These are phyloP conservation scores for Tolypocladium tundrense DNA, from an alignment of 2,329 filamentous ascomycete species.

Conservation along the genomic window DNA sequence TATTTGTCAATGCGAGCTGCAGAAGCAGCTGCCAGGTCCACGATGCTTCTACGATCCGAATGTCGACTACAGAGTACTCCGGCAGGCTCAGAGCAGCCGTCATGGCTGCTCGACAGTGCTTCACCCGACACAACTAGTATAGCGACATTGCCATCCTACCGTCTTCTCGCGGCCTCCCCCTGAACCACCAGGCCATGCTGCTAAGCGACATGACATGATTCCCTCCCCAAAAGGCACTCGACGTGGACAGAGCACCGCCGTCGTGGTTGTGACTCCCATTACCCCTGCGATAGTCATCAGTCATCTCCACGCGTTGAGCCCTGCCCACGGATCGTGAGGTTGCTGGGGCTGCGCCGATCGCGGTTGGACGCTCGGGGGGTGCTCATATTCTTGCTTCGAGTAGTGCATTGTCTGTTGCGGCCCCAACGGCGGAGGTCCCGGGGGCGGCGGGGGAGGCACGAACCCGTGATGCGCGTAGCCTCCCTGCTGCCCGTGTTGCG, in stretches of 20 bases:
- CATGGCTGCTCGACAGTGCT: too few species aligned
- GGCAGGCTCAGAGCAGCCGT: too few species aligned
- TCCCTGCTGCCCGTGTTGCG: slow-evolving; percentile 24
- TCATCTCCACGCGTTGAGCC: slow-evolving; percentile 42
- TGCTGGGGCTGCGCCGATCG: slow-evolving; percentile 26
- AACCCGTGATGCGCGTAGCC: slow-evolving; percentile 45
- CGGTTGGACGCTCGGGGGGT: slow-evolving; percentile 20
- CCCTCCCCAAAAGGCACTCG: not conserved
- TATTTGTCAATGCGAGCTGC: not conserved
- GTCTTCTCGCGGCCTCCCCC: not conserved
- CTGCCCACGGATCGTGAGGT: slow-evolving; percentile 40
- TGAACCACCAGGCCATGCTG: not conserved
- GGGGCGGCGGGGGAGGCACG: slow-evolving; percentile 53
- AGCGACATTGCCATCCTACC: not conserved
- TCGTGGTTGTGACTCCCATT: too few species aligned
- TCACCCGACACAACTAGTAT: not conserved
- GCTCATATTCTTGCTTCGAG: slow-evolving; percentile 22
- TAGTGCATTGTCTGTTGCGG: slow-evolving; percentile 54
- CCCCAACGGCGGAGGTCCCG: slow-evolving; percentile 50
- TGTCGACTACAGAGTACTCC: too few species aligned
- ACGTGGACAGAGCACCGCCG: not conserved
- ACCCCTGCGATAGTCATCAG: too few species aligned
- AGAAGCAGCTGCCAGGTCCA: too few species aligned
- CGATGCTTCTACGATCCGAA: too few species aligned
- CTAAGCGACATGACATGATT: not conserved